Conservation (phyloP, 108 stramenopile genomes). For the Stephanodiscus minutulus region DNA sequence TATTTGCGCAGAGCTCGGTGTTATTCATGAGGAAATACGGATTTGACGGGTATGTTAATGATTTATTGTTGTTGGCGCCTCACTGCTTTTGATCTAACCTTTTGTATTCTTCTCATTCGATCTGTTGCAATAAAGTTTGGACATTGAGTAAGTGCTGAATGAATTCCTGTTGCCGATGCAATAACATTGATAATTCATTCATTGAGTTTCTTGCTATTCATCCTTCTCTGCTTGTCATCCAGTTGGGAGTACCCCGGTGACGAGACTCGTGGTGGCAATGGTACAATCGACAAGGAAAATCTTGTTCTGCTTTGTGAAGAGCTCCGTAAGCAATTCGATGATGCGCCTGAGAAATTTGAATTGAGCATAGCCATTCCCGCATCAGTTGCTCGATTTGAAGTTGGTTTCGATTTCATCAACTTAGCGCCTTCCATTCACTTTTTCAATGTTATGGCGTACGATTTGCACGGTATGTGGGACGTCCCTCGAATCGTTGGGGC, state of each 20-base stretch:
- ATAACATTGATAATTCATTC: not conserved
- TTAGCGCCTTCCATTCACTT: slow-evolving; percentile 42
- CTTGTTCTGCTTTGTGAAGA: slow-evolving; percentile 42
- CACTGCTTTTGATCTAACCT: too few species aligned
- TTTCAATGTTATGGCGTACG: slow-evolving; percentile 54
- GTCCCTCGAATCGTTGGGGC: slow-evolving; percentile 38
- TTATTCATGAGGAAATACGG: slow-evolving; percentile 41
- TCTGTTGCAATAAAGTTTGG: slow-evolving; percentile 12
- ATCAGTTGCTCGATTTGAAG: slow-evolving; percentile 16
- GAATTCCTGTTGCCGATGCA: not conserved
- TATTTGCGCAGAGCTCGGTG: slow-evolving; percentile 44
- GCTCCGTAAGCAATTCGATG: slow-evolving; percentile 46
- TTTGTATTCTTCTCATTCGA: not conserved
- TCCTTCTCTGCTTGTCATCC: not conserved
- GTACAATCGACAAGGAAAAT: slow-evolving; percentile 35
- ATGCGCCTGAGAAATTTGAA: slow-evolving; percentile 48
- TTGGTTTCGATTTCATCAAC: slow-evolving; percentile 43
- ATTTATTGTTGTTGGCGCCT: not conserved
- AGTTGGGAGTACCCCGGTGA: slow-evolving; percentile 53
- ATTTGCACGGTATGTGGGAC: slow-evolving; percentile 48
- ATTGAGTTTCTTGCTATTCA: not conserved
- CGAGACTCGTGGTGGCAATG: slow-evolving; percentile 42
- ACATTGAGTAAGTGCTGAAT: slow-evolving; percentile 22
- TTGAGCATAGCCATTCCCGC: slow-evolving; percentile 48
- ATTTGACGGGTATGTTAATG: slow-evolving; percentile 30